phyloP scores from a whole-genome alignment of 805 yeast species.

The Kuraishia floccosa region DNA sequence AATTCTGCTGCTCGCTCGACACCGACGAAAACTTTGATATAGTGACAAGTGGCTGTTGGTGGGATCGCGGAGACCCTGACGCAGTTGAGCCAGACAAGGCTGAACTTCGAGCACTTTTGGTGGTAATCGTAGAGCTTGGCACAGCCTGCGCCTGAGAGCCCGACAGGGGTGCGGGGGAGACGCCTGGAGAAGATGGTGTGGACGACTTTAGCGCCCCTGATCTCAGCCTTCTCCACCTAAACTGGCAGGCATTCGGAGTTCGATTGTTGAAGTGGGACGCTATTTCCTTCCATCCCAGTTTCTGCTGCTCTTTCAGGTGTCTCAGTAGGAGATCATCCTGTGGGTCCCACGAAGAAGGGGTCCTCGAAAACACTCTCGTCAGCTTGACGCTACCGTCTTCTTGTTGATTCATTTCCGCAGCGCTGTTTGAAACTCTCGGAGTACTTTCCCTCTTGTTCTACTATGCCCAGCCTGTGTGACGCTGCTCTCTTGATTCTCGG shows the following conservation, averaged over 20 bases:
- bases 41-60: too few species aligned
- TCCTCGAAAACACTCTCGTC: constrained; percentile 3
- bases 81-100: too few species aligned
- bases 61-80: too few species aligned
- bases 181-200: constrained; percentile 7
- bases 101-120: too few species aligned
- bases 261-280: constrained; percentile 66
- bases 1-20: neutral
- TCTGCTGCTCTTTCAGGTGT: constrained; percentile 69
- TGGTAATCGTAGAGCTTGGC: neutral
- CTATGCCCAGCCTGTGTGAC: too few species aligned
- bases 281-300: constrained; percentile 85
- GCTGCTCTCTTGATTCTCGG: too few species aligned
- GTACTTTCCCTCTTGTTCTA: too few species aligned
- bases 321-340: constrained; percentile 62
- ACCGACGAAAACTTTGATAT: constrained; percentile 3
- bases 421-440: too few species aligned
- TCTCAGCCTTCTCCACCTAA: constrained; percentile 72
- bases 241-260: constrained; percentile 85
- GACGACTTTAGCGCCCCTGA: constrained; percentile 24
- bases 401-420: too few species aligned
- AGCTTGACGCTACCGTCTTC: constrained; percentile 2
- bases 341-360: constrained; percentile 55
- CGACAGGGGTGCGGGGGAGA: constrained; percentile 4
- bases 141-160: neutral